These are phyloP conservation scores for Articulospora tetracladia DNA, from an alignment of 495 filamentous ascomycete genomes.

Conservation along the genomic window DNA sequence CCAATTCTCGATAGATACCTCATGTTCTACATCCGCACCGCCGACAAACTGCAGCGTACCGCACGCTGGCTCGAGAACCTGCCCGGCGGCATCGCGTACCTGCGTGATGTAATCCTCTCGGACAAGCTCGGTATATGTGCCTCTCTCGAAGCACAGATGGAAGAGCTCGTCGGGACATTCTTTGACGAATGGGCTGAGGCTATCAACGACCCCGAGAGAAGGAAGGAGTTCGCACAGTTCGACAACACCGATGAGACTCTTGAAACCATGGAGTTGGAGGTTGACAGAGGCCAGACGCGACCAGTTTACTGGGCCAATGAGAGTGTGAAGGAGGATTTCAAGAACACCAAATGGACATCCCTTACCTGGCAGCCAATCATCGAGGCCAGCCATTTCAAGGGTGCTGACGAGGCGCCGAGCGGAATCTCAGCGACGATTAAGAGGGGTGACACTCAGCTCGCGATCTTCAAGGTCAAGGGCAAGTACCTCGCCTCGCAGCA, in stretches of 20 bases:
- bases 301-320: slow-evolving; percentile 84
- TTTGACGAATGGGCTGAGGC: slow-evolving; percentile 97
- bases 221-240: slow-evolving; percentile 80
- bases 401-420: slow-evolving; percentile 57
- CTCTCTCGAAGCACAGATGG: slow-evolving; percentile 87
- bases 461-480: slow-evolving; percentile 83
- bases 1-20: slow-evolving; percentile 89
- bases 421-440: slow-evolving; percentile 72
- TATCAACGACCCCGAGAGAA: slow-evolving; percentile 62
- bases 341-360: slow-evolving; percentile 64
- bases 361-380: slow-evolving; percentile 86
- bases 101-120: slow-evolving; percentile 78
- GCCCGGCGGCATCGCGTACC: slow-evolving; percentile 82
- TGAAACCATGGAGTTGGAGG: slow-evolving; percentile 65
- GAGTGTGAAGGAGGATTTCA: slow-evolving; percentile 68
- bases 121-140: slow-evolving; percentile 87
- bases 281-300: slow-evolving; percentile 70
- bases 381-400: slow-evolving; percentile 65
- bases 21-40: slow-evolving; percentile 95
- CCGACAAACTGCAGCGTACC: slow-evolving; percentile 91
- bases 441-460: slow-evolving; percentile 87
- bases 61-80: slow-evolving; percentile 89
- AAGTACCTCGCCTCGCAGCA: slow-evolving; percentile 90
- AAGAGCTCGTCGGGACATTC: slow-evolving; percentile 79
- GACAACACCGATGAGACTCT: slow-evolving; percentile 75